Percentiles rank a stretch among this genome's conserved stretches.
These are phyloP conservation scores for Plasmodium malariae DNA, from an alignment of 169 alveolate genomes.

Conservation along the genomic window DNA sequence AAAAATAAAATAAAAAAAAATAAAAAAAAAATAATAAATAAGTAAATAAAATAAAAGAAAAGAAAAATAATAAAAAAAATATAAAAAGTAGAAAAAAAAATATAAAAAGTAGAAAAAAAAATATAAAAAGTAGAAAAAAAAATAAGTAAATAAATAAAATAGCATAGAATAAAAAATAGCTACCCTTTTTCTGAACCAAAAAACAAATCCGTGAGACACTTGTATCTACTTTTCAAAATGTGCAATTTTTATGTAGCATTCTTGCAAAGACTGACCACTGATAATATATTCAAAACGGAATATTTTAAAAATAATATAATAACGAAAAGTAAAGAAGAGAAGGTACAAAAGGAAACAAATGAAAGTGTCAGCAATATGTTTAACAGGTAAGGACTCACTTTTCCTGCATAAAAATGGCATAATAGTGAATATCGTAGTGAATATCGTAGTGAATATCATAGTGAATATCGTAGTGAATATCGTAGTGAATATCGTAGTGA, in stretches of 20 bases:
- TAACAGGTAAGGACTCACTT: conserved; percentile 44
- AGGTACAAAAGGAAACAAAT: conserved; percentile 12
- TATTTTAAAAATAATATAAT: background rate
- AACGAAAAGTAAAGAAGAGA: background rate
- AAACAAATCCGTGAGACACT: no score
- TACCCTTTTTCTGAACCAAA: no score
- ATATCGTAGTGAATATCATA: no score
- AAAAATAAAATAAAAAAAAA: no score
- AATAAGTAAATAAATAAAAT: background rate
- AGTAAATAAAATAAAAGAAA: background rate
- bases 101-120: background rate
- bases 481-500: no score
- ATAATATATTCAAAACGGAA: conserved; percentile 7
- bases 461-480: no score
- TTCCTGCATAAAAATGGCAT: no score
- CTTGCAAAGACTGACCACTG: conserved; percentile 9
- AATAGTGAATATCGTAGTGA: no score
- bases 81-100: background rate
- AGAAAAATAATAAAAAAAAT: background rate
- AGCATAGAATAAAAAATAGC: background rate
- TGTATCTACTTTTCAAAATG: background rate
- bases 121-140: background rate
- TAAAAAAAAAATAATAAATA: no score
- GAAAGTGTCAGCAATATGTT: conserved; percentile 34
- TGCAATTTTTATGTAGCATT: conserved; percentile 34